Evolutionary conservation across 257 asterid species (phyloP), one percentile per base, ranked within the genome.

Genomic region (Przewalskia tangutica): DNA sequence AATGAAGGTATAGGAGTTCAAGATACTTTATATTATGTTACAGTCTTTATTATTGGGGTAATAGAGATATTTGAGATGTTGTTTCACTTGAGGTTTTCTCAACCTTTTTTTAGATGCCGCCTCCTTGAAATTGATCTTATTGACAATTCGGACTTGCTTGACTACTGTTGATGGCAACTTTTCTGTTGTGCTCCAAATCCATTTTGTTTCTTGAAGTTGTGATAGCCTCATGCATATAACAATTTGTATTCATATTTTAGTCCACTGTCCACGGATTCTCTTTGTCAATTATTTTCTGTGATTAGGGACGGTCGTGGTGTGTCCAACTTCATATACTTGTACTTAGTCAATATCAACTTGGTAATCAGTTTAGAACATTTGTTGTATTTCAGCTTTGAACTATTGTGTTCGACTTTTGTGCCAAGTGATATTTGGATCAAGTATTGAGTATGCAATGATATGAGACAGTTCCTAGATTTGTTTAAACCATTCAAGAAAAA

Each of bases 1-100:
- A 63, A 89, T 89, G 91, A 89, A 90, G 91, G 93, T 90, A 66
- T 27, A 50, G 44, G 58, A 71, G 59, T 6, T 10, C n/a, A 11
- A 20, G 18, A 12, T 71, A 44, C 11, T 70, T 44, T 18, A 2
- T 6, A 42, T 66, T 66, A 16, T 6, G 23, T 59, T 27, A 12
- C 44, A 18, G 10, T 62, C 6, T 55, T 4, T 16, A 9, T 11
- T 58, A n/a, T 62, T 82, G 56, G 12, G 4, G 16, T 78, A 20
- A 11, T 48, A 36, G 16, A 32, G 55, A 77, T 27, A 4, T 7
- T 46, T 70, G 77, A 42, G 14, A 70, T 48, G 77, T 3, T 68
- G 9, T 13, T 32, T 6, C 11, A 64, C 46, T 64, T 68, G 36
- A n/a, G 76, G 77, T 68, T n/a, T 68, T 23, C 55, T 17, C 54